Evolutionary conservation across 2,329 filamentous ascomycete species (phyloP).

Genomic region (Grosmannia huntii): DNA sequence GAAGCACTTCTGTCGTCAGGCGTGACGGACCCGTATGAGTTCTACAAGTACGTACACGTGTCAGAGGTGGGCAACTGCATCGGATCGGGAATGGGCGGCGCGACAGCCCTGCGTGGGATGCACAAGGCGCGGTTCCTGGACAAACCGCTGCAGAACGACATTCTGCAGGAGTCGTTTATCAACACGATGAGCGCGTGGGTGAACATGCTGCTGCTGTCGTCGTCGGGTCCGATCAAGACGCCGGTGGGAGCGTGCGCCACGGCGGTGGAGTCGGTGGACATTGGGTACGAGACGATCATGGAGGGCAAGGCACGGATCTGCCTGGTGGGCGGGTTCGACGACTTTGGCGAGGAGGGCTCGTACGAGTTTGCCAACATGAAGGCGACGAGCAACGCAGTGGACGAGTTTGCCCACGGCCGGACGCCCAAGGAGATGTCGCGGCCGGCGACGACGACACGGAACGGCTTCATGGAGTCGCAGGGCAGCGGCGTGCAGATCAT

Average conservation of each 20-base stretch:
- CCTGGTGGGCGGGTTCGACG: conserved; percentile 97
- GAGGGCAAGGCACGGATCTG: conserved; percentile 96
- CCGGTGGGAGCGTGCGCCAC: conserved; percentile 96
- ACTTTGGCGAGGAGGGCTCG: conserved; percentile 97
- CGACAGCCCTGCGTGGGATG: conserved; percentile 86
- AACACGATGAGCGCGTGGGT: conserved; percentile 99
- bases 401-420: conserved; percentile 89
- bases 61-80: conserved; percentile 97
- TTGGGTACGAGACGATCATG: conserved; percentile 95
- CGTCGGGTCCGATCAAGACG: conserved; percentile 96
- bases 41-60: conserved; percentile 98
- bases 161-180: conserved; percentile 98
- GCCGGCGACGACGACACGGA: conserved; percentile 89
- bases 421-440: conserved; percentile 97
- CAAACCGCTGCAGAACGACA: conserved; percentile 96
- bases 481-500: conserved; percentile 97
- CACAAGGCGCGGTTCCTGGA: conserved; percentile 96
- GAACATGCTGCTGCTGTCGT: conserved; percentile 96
- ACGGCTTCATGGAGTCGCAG: conserved; percentile 99
- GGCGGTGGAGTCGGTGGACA: conserved; percentile 92
- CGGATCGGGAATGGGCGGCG: conserved; percentile 95
- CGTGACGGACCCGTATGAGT: conserved; percentile 98
- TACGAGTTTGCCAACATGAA: conserved; percentile 99
- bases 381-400: conserved; percentile 93
- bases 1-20: conserved; percentile 84